Conservation (phyloP, 2,329 filamentous ascomycete genomes). For the Canariomyces notabilis region DNA sequence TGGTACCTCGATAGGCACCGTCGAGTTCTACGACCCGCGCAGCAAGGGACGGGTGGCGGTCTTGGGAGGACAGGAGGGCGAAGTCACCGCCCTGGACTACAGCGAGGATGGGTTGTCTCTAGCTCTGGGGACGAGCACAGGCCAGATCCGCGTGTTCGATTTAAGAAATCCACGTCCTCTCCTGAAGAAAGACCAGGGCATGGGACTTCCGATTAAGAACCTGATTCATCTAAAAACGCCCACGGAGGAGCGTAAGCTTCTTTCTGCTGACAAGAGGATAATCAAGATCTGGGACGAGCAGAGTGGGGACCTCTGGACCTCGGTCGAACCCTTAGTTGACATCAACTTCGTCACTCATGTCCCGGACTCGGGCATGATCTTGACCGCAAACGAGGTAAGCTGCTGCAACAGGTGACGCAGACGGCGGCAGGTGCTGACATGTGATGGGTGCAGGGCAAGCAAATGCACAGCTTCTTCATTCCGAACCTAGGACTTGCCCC, state of each 20-base stretch:
- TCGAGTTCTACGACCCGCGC: slow-evolving; percentile 93
- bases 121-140: slow-evolving; percentile 80
- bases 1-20: slow-evolving; percentile 88
- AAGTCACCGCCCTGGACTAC: slow-evolving; percentile 85
- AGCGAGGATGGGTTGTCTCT: slow-evolving; percentile 77
- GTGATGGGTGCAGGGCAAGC: slow-evolving; percentile 53
- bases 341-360: slow-evolving; percentile 93
- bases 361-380: slow-evolving; percentile 85
- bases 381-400: slow-evolving; percentile 78
- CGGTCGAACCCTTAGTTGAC: slow-evolving; percentile 89
- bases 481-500: slow-evolving; percentile 90
- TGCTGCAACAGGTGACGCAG: neutral
- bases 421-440: neutral
- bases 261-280: slow-evolving; percentile 89
- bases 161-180: slow-evolving; percentile 80
- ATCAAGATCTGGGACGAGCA: slow-evolving; percentile 94
- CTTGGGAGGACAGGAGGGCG: slow-evolving; percentile 61
- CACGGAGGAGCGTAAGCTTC: slow-evolving; percentile 76
- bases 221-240: slow-evolving; percentile 66
- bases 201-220: slow-evolving; percentile 87
- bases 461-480: slow-evolving; percentile 64
- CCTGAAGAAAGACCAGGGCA: slow-evolving; percentile 91
- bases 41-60: slow-evolving; percentile 77
- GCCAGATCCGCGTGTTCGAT: slow-evolving; percentile 87
- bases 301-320: slow-evolving; percentile 86